Evolutionary conservation across 2,329 filamentous ascomycete species (phyloP), one percentile per base, ranked within the genome.

Genomic region (Cercospora janseana): DNA sequence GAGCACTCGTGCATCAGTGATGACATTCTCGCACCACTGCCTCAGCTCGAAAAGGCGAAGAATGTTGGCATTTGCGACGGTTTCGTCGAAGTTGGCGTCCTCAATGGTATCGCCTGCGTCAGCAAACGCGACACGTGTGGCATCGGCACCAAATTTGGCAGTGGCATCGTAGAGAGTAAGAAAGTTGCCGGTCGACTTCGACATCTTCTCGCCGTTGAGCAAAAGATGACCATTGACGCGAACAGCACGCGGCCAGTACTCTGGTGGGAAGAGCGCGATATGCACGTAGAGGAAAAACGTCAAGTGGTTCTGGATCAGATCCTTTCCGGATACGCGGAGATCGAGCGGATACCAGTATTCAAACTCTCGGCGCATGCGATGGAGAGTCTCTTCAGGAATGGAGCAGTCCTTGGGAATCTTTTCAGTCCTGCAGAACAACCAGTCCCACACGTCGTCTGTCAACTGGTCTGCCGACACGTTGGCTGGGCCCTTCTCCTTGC

Each of bases 201-300:
- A 87, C 93, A 98, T 98, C 80, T 98, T 98, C 69, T 95, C 88
- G 42, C 92, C 92, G 69, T 98, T 98, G 58, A 98, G 78, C 70
- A 95, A 82, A 64, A 97, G 74, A 72, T 97, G 92, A 1, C 93
- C 93, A 66, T 98, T 98, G 56, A 87, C 85, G 58, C 93, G 86
- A 59, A 97, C 79, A 56, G 84, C 84, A 44, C 80, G 80, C 8
- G 93, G 93, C 90, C 92, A 96, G 76, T 90, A 94, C 69, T 92
- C 82, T 52, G 81, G 80, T 9, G 84, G 81, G 78, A 96, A 97
- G 34, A 98, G 79, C 8, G 93, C 93, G 58, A 93, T 71, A 70
- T 97, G 93, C 60, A 92, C 86, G 74, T 97, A 97, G 47, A 97
- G 79, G 79, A 87, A 93, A 78, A 97, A 96, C 9, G 90, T 96